Evolutionary conservation across 495 filamentous ascomycete species (phyloP), one percentile per base, ranked within the genome.

Genomic region (Penicillium alfredii): DNA sequence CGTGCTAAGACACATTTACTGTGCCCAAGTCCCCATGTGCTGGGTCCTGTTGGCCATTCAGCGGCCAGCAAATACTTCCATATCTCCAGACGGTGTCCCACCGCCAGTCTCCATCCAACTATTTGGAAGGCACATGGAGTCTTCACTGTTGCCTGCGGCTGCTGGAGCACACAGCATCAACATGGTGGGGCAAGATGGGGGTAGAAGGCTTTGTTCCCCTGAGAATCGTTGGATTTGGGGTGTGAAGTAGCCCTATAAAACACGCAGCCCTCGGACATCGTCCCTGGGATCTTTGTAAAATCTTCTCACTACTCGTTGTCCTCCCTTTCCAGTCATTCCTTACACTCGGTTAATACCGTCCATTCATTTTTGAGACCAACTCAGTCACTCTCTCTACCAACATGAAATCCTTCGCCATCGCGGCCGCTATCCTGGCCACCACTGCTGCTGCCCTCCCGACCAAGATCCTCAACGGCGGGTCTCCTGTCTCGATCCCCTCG

Each of bases 361-460:
- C 53, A 54, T 44, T 56, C 52, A 23, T 56, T 53, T 35, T 45
- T 37, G 35, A 35, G 25, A 35, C 29, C 31, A 40, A 13, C 36
- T n/a, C n/a, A 44, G 39, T 47, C 51, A 48, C 36, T 49, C 48
- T 34, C 29, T 54, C 35, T 15, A 33, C 35, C 42, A 54, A 41
- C 20, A 56, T 56, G 53, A 56, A 54, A 44, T 39, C 50, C 21
- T 44, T 53, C 37, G 35, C 47, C 29, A 31, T 53, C 23, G 28
- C 46, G 26, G 35, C 45, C 8, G 53, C 53, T 38, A 20, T 56
- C 10, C 34, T 56, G 46, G 53, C 53, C 6, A 40, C 53, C 24
- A 38, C 47, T 35, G 53, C 36, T 41, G 27, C 36, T 20, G 53
- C 53, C 21, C 35, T 56, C 22, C 53, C 53, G 10, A 41, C 53